A percentile compares a stretch with the other conserved stretches of the same genome.
Conservation (phyloP, 2,329 filamentous ascomycete genomes). For the Sclerotinia spermophila region DNA sequence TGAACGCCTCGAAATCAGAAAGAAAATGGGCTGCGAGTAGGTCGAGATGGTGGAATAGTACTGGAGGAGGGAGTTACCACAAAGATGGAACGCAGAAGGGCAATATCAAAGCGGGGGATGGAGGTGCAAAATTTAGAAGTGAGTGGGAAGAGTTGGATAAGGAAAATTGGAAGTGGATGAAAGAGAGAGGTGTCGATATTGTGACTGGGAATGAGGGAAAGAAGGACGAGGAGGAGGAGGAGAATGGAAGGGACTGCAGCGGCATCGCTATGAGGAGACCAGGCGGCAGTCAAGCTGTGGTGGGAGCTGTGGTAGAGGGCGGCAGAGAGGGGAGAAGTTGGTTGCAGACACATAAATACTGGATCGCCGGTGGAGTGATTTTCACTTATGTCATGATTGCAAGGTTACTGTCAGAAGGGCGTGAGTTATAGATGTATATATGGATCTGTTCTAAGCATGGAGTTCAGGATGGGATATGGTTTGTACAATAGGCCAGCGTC, state of each 20-base stretch:
- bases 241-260: constrained; percentile 52
- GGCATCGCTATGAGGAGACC: constrained; percentile 62
- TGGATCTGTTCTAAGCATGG: not conserved
- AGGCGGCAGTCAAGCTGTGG: constrained; percentile 49
- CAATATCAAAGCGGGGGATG: constrained; percentile 86
- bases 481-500: constrained; percentile 6
- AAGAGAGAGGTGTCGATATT: constrained; percentile 73
- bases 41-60: constrained; percentile 95
- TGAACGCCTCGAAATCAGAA: constrained; percentile 73
- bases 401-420: constrained; percentile 53
- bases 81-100: constrained; percentile 54
- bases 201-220: constrained; percentile 63
- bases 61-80: constrained; percentile 58
- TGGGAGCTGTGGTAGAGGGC: constrained; percentile 72
- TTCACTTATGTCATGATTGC: constrained; percentile 83
- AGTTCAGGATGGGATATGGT: constrained; percentile 11
- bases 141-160: constrained; percentile 89
- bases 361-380: constrained; percentile 64
- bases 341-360: constrained; percentile 74
- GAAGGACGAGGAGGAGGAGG: constrained; percentile 42
- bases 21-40: constrained; percentile 72
- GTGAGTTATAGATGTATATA: constrained; percentile 1
- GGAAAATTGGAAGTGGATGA: constrained; percentile 92
- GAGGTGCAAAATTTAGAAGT: constrained; percentile 80
- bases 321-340: constrained; percentile 76